A percentile compares a stretch with the other conserved stretches of the same genome.
Conservation (phyloP, 768 basidiomycete genomes). For the Rhizopogon rudus region DNA sequence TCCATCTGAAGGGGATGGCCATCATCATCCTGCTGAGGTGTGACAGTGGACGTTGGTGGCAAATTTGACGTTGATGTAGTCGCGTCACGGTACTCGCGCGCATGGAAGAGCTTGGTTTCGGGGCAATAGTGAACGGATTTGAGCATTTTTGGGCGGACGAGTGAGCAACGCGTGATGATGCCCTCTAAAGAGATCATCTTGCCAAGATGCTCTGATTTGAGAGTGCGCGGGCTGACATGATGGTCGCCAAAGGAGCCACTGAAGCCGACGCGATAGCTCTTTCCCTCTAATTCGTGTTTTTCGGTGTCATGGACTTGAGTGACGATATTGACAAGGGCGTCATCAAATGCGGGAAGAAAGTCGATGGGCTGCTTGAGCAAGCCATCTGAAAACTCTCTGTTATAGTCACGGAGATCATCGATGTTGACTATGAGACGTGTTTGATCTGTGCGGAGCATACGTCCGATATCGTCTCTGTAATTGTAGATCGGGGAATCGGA, state of each 20-base stretch:
- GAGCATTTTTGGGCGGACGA: slow-evolving; percentile 98
- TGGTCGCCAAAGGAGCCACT: slow-evolving; percentile 98
- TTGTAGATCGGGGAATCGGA: slow-evolving; percentile 65
- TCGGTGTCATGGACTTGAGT: slow-evolving; percentile 68
- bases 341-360: slow-evolving; percentile 86
- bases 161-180: slow-evolving; percentile 96
- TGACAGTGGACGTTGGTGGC: slow-evolving; percentile 80
- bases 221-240: slow-evolving; percentile 91
- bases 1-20: slow-evolving; percentile 86
- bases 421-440: slow-evolving; percentile 92
- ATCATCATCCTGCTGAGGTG: slow-evolving; percentile 90
- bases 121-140: slow-evolving; percentile 95
- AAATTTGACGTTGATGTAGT: slow-evolving; percentile 82
- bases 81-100: slow-evolving; percentile 89
- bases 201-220: slow-evolving; percentile 83
- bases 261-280: slow-evolving; percentile 83
- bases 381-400: slow-evolving; percentile 83
- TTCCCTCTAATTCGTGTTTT: slow-evolving; percentile 79
- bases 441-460: slow-evolving; percentile 77
- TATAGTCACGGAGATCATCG: slow-evolving; percentile 92
- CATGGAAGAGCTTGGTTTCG: slow-evolving; percentile 79
- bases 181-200: slow-evolving; percentile 98
- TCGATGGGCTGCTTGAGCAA: slow-evolving; percentile 85
- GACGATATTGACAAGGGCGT: slow-evolving; percentile 71
- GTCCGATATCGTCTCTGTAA: slow-evolving; percentile 80